Conservation (phyloP, 2,329 filamentous ascomycete genomes). For the Cytospora schulzeri region DNA sequence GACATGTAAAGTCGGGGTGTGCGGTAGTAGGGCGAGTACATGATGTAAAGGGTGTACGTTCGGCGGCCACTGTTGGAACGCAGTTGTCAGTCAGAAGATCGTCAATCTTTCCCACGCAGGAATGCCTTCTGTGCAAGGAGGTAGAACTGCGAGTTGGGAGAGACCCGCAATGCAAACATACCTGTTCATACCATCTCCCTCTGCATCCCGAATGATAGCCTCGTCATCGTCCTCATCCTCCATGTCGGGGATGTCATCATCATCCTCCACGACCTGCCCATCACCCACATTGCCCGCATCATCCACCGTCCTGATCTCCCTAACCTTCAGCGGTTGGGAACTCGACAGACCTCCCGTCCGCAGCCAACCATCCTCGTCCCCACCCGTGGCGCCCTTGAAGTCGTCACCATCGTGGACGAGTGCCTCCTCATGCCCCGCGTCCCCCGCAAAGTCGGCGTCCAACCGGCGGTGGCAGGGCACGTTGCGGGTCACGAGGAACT, state of each 20-base stretch:
- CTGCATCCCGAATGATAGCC: slow-evolving; percentile 84
- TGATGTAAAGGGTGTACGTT: slow-evolving; percentile 98
- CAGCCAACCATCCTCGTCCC: slow-evolving; percentile 87
- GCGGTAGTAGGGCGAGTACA: slow-evolving; percentile 94
- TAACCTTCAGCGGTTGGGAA: slow-evolving; percentile 73
- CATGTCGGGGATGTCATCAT: slow-evolving; percentile 94
- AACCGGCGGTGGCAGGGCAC: slow-evolving; percentile 91
- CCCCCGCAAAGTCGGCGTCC: slow-evolving; percentile 89
- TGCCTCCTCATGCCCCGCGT: slow-evolving; percentile 82
- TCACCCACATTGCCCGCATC: slow-evolving; percentile 86
- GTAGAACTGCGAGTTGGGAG: neutral
- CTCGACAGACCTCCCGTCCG: slow-evolving; percentile 79
- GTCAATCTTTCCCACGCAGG: slow-evolving; percentile 12
- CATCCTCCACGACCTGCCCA: slow-evolving; percentile 67
- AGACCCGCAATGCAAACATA: slow-evolving; percentile 31
- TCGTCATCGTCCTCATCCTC: slow-evolving; percentile 97
- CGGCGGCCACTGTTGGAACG: slow-evolving; percentile 66
- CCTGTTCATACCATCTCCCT: slow-evolving; percentile 50
- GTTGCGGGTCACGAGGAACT: slow-evolving; percentile 92
- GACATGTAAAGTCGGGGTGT: slow-evolving; percentile 94
- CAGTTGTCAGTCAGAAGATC: slow-evolving; percentile 25
- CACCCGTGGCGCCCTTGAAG: slow-evolving; percentile 49
- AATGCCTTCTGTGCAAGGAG: neutral
- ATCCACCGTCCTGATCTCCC: slow-evolving; percentile 85
- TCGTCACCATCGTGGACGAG: slow-evolving; percentile 79